A percentile compares a stretch with the other conserved stretches of the same genome.
These are phyloP conservation scores for Selaginella moellendorffii DNA, from an alignment of 75 land plant genomes.

Conservation along the genomic window DNA sequence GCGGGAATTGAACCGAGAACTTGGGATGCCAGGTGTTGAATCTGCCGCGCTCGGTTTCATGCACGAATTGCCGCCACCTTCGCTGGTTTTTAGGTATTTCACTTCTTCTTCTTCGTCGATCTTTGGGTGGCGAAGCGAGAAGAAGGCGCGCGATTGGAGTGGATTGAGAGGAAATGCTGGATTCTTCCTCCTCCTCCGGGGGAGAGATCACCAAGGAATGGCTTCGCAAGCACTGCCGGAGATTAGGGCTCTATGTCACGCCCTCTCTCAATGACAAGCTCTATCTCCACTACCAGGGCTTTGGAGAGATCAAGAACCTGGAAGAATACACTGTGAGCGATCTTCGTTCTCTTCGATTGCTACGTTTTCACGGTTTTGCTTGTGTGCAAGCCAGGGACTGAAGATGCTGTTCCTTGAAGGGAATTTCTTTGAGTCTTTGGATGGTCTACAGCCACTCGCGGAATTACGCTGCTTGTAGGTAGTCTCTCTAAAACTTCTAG, in stretches of 20 bases:
- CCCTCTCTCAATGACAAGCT: constrained; percentile 20
- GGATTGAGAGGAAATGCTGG: too few relatives aligned
- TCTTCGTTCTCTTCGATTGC: neutral
- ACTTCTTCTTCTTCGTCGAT: too few relatives aligned
- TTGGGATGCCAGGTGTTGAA: too few relatives aligned
- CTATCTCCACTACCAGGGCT: constrained; percentile 22
- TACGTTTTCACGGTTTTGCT: neutral
- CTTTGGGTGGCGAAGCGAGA: too few relatives aligned
- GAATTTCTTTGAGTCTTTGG: constrained; percentile 17
- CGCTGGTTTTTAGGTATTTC: too few relatives aligned
- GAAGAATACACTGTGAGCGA: constrained; percentile 22
- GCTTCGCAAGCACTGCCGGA: constrained; percentile 15
- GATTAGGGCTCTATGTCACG: constrained; percentile 11
- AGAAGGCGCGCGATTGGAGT: too few relatives aligned
- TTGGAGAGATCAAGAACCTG: constrained; percentile 12
- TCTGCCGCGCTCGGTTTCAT: too few relatives aligned
- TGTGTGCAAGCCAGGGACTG: constrained; percentile 9
- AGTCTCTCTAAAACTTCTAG: neutral
- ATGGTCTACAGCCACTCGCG: constrained; percentile 13
- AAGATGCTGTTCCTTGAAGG: constrained; percentile 15
- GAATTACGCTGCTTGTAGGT: constrained; percentile 16
- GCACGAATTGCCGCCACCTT: too few relatives aligned
- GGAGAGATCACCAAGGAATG: constrained; percentile 19
- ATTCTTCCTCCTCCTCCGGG: too few relatives aligned
- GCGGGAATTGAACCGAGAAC: too few relatives aligned